phyloP scores from a whole-genome alignment of 352 stramenopile species.

The Globisporangium heterothallicum region DNA sequence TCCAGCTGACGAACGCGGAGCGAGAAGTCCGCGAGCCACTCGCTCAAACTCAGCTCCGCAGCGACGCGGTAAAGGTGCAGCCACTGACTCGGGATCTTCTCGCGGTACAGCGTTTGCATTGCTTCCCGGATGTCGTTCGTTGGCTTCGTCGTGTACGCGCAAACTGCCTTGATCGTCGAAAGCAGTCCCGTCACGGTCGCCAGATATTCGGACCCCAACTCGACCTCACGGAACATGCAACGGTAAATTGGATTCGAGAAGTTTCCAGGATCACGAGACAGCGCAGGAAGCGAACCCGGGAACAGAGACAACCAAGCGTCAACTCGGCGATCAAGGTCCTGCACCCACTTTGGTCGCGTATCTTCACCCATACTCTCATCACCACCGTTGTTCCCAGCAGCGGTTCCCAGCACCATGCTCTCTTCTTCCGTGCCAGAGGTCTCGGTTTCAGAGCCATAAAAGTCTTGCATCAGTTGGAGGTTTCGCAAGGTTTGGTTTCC shows the following conservation, averaged over 20 bases:
- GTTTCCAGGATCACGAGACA: slow-evolving; percentile 42
- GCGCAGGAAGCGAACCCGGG: slow-evolving; percentile 33
- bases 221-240: slow-evolving; percentile 87
- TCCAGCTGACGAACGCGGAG: slow-evolving; percentile 65
- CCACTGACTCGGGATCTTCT: slow-evolving; percentile 66
- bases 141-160: slow-evolving; percentile 77
- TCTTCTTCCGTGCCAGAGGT: slow-evolving; percentile 39
- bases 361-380: slow-evolving; percentile 27
- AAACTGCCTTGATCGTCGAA: slow-evolving; percentile 63
- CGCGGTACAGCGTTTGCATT: slow-evolving; percentile 71
- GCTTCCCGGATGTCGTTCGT: slow-evolving; percentile 84
- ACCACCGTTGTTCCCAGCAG: slow-evolving; percentile 18
- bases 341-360: slow-evolving; percentile 72
- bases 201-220: slow-evolving; percentile 67
- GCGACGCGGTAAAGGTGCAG: slow-evolving; percentile 48
- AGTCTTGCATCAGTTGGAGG: slow-evolving; percentile 79
- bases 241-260: slow-evolving; percentile 89
- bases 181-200: slow-evolving; percentile 63
- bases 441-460: slow-evolving; percentile 61
- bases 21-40: slow-evolving; percentile 85
- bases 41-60: slow-evolving; percentile 50
- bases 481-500: slow-evolving; percentile 72
- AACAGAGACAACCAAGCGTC: slow-evolving; percentile 57
- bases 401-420: slow-evolving; percentile 48
- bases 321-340: slow-evolving; percentile 71